Evolutionary conservation across 495 filamentous ascomycete genomes (phyloP), one percentile per base, ranked within the genome.

Genomic region (Massariosphaeria phaeospora): DNA sequence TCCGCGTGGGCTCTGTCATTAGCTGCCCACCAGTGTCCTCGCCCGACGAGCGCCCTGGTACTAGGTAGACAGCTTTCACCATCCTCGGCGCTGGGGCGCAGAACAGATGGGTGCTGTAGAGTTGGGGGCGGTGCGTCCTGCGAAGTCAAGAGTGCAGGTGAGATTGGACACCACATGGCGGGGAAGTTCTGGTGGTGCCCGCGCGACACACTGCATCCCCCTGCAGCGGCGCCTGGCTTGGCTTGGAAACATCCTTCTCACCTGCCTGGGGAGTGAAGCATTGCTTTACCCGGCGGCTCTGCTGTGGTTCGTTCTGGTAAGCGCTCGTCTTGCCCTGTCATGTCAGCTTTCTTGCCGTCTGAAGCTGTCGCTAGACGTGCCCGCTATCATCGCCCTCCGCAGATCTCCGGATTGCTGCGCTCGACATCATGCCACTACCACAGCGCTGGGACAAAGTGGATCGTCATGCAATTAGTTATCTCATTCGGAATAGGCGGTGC

Each of bases 401-500:
- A 52, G 40, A 52, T 36, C 30, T 13, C 39, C 55, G 39, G 47
- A 15, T 41, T 20, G 20, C 33, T 31, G 29, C 27, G 47, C 55
- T 51, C 36, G 15, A 46, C 27, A 53, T 54, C 41, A 54, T 48
- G 56, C 29, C 35, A 38, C 43, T 21, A 59, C 56, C 56, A 31
- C 35, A 34, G 21, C 44, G 25, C 27, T 46, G 43, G 56, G 48
- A 42, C 31, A 12, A 21, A 25, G 30, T 29, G 18, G 27, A 29
- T 24, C 48, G 49, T 59, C 56, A 59, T 59, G 50, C 42, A 46
- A 59, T 53, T 59, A 42, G 48, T 17, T 59, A 59, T 59, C 41
- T 59, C 41, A 34, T 31, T 23, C 49, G n/a, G n/a, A n/a, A n/a
- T n/a, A 42, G 41, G 43, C 34, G 8, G n/a, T 41, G 49, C 25